Evolutionary conservation across 2,329 filamentous ascomycete species (phyloP), one percentile per base, ranked within the genome.

Genomic region (Diaporthe ilicicola): DNA sequence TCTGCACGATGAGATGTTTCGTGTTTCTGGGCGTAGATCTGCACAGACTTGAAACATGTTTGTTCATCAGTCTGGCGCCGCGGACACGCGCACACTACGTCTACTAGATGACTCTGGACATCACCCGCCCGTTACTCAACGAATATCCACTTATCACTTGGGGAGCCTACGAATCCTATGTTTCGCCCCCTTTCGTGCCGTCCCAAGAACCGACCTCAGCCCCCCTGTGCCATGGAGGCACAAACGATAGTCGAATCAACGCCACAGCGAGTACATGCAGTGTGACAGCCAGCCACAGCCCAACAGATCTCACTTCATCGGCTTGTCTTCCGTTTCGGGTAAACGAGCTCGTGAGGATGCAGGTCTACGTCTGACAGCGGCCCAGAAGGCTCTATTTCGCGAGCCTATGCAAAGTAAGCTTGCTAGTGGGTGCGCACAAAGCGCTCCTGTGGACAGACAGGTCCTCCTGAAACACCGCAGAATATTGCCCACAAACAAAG

Each of bases 1-100:
- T 64, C 29, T 64, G 29, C 44, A 64, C 59, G 59, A 37, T 42
- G 59, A 44, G 59, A 27, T 64, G 59, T 64, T 64, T 64, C 59
- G 44, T 37, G 13, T 50, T 50, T 50, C 19, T n/a, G n/a, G 15
- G 44, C 15, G 13, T 12, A 37, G 59, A 27, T 13, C n/a, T 22
- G 59, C 59, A 50, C 44, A 37, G 59, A 62, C 59, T 64, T 29
- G 59, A 64, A 64, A 64, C 44, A 50, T 50, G 6, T 9, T 9
- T 53, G 44, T 64, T 64, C 59, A 15, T 50, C n/a, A 4, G 50
- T 50, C 29, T 50, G 59, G 19, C 29, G 32, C 12, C 9, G 13
- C 15, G 1, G 4, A 50, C 27, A 24, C 48, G 59, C 44, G 59
- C 50, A 50, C 24, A 46, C 42, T n/a, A n/a, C 9, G 1, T 12